These are phyloP conservation scores for Rhizopus stolonifer DNA, from an alignment of 371 early-diverging fungal species.

Conservation along the genomic window DNA sequence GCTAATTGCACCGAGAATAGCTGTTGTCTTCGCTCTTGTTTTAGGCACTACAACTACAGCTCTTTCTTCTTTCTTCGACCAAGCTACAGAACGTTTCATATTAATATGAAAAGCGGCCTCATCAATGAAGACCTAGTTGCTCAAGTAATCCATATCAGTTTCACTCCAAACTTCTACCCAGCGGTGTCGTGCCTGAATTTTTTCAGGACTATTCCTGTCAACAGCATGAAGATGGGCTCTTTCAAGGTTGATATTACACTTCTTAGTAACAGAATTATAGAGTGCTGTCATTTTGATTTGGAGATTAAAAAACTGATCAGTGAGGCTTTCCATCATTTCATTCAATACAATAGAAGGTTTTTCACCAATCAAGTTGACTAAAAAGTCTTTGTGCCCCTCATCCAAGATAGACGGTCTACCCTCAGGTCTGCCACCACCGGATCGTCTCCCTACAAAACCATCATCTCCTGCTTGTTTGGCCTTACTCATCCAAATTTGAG, in stretches of 20 bases:
- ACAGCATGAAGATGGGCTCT: constrained; percentile 21
- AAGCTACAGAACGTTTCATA: constrained; percentile 16
- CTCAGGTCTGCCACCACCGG: constrained; percentile 5
- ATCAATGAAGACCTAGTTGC: constrained; percentile 19
- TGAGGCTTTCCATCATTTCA: constrained; percentile 24
- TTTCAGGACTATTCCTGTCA: constrained; percentile 23
- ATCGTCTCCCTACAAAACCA: constrained; percentile 1
- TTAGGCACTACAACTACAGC: no score
- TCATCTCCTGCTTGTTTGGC: not conserved
- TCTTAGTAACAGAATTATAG: constrained; percentile 21
- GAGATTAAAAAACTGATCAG: constrained; percentile 20
- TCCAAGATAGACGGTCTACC: constrained; percentile 3
- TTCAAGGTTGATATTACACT: constrained; percentile 26
- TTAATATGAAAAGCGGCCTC: constrained; percentile 15
- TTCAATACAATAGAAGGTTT: constrained; percentile 20
- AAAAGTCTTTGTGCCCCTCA: constrained; percentile 8
- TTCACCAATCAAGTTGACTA: constrained; percentile 17
- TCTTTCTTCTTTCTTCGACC: no score
- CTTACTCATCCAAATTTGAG: no score
- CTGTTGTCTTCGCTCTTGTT: not conserved
- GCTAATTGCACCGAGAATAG: no score
- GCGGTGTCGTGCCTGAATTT: constrained; percentile 21
- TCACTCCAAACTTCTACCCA: constrained; percentile 14
- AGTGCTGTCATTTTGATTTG: constrained; percentile 17
- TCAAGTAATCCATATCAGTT: constrained; percentile 21